Base-by-base conservation (phyloP, 148 eudicot species). In the Camellia japonica region DNA sequence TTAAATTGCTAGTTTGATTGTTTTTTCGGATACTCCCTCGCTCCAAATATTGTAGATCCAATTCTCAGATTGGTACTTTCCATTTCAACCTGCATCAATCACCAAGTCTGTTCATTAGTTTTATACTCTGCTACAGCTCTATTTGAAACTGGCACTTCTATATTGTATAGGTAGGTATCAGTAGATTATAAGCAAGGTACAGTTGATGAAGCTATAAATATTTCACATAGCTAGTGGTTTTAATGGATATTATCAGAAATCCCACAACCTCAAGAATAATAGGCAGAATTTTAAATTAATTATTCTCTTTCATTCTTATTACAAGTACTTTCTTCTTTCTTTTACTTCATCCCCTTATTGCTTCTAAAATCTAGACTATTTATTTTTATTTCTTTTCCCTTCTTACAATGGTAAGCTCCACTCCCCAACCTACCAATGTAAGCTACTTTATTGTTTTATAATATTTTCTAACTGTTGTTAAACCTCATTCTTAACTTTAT, bases 21-120 rank as follows among this genome's bases (percentile, higher is more conserved):
- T 44, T 86, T 86, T 43, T 88, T 88, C 2, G 90, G 91, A 69
- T 93, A 93, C 74, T 93, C 97, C 92, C 98, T 93, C 4, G 95
- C 93, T 66, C 98, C 98, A 79, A 94, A 94, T 80, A 94, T 94
- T 85, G 98, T 93, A 64, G 97, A 93, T 82, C 98, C 97, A 68
- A 94, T 81, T 83, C 98, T 91, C 30, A 93, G 92, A 82, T 89
- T 90, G 54, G 98, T 90, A 78, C 98, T 95, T 81, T 97, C 98
- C 94, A 93, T 91, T 83, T 95, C 97, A 86, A 95, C 90, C 98
- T 95, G 90, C 90, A 90, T 12, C 60, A 84, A 68, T 54, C 30
- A 79, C 51, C 61, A 47, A 79, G 54, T 54, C 14, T 18, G 58
- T 52, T 59, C 19, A 77, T 54, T 71, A 62, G 41, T 66, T 44